phyloP scores from a whole-genome alignment of 768 basidiomycete genomes.

The Hemileccinum impolitum region DNA sequence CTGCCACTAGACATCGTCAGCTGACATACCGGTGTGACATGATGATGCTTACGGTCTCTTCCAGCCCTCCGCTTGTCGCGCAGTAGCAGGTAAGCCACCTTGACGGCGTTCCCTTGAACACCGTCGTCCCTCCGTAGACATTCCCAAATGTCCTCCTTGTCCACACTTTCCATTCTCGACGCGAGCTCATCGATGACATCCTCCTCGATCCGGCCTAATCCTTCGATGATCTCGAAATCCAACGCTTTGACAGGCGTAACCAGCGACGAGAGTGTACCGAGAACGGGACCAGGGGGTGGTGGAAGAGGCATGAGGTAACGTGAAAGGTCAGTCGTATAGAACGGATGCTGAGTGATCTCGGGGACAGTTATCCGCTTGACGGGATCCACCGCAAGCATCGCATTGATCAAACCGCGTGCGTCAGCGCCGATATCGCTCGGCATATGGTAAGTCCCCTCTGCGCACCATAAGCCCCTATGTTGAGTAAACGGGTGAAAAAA shows the following conservation, averaged over 20 bases:
- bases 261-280: conserved; percentile 69
- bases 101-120: conserved; percentile 85
- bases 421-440: conserved; percentile 79
- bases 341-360: conserved; percentile 88
- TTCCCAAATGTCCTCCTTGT: conserved; percentile 84
- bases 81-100: conserved; percentile 93
- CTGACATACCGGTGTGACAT: not conserved
- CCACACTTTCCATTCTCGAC: conserved; percentile 65
- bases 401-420: conserved; percentile 72
- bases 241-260: conserved; percentile 64
- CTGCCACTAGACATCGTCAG: conserved; percentile 50
- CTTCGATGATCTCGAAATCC: conserved; percentile 86
- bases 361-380: conserved; percentile 91
- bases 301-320: conserved; percentile 85
- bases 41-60: conserved; percentile 66
- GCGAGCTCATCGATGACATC: conserved; percentile 85
- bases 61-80: conserved; percentile 84
- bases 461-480: not conserved
- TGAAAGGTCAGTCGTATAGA: conserved; percentile 82
- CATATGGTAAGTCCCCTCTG: conserved; percentile 85
- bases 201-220: conserved; percentile 88
- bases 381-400: conserved; percentile 94
- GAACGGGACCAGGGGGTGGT: conserved; percentile 69
- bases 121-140: conserved; percentile 82
- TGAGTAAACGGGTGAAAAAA: not conserved